phyloP scores from a whole-genome alignment of 176 grass and related monocot species.

The Aegilops umbellulata region DNA sequence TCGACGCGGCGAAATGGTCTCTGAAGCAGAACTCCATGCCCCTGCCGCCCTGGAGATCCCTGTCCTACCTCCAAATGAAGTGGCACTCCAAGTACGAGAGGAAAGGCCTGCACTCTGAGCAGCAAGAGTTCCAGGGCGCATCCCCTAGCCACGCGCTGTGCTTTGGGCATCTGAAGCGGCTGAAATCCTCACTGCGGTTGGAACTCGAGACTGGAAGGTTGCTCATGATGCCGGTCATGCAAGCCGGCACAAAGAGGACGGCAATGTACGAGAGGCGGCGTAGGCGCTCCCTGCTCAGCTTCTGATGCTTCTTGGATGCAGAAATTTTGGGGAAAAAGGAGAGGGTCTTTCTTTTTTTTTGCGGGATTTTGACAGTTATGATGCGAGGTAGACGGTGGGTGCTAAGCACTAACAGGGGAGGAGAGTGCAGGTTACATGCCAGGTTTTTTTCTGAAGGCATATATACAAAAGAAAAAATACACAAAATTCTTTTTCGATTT shows the following conservation, averaged over 20 bases:
- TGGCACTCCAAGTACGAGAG: slow-evolving; percentile 84
- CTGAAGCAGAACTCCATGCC: slow-evolving; percentile 98
- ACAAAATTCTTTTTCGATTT: not conserved
- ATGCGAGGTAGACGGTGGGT: slow-evolving; percentile 1
- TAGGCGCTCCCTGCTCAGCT: slow-evolving; percentile 48
- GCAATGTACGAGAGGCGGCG: slow-evolving; percentile 44
- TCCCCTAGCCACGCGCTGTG: slow-evolving; percentile 51
- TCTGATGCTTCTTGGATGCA: slow-evolving; percentile 32
- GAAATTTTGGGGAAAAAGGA: not conserved
- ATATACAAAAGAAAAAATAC: slow-evolving; percentile 5
- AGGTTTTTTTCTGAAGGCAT: slow-evolving; percentile 40
- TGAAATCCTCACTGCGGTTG: slow-evolving; percentile 56
- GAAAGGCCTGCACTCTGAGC: slow-evolving; percentile 15
- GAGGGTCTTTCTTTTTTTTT: slow-evolving; percentile 1
- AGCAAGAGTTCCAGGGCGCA: not conserved
- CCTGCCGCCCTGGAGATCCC: slow-evolving; percentile 89
- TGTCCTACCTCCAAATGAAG: slow-evolving; percentile 84
- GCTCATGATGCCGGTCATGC: slow-evolving; percentile 46
- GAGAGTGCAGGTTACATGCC: slow-evolving; percentile 31
- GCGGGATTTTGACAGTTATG: slow-evolving; percentile 3
- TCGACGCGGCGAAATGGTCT: slow-evolving; percentile 83
- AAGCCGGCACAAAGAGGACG: slow-evolving; percentile 64
- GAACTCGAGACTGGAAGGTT: slow-evolving; percentile 45
- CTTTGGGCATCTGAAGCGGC: slow-evolving; percentile 53
- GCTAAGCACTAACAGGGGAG: slow-evolving; percentile 2